Base-by-base conservation (phyloP, 228 moss, liverwort and hornwort genomes). In the Sphagnum fallax region DNA sequence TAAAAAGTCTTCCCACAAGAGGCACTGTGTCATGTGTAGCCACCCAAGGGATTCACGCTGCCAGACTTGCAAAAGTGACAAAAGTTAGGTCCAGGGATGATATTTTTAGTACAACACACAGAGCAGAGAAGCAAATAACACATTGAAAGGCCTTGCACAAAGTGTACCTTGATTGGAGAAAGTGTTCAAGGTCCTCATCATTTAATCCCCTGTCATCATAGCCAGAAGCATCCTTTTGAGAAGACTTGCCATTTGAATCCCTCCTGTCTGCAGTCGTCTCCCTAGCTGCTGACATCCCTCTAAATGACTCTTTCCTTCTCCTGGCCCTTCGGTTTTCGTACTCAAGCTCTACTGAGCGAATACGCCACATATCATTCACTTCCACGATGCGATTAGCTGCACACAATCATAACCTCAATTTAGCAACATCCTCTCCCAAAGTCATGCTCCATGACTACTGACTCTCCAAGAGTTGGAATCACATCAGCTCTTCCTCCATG, bases 331-430 rank as follows among this genome's bases (percentile, higher is more conserved):
- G 77, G 10, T 66, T 69, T 70, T 87, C 87, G 59, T 84, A 71
- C 61, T 90, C 89, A 52, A 98, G 78, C 73, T 98, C 98, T 48
- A 88, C 78, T 13, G 74, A 74, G 65, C 98, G 85, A 63, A 90
- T 91, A 11, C 92, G 85, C 98, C 98, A 98, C 98, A 98, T 98
- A 74, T 93, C 98, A 69, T 98, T 91, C 71, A 93, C 88, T 75
- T 98, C 98, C 14, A 87, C 98, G 16, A 98, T 85, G 69, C 87
- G 91, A 67, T 98, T 93, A 50, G 95, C 95, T 95, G 89, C 69
- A 55, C 63, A 11, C 50, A 63, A 55, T 12, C 12, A 71, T 49
- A 9, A 49, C 6, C 10, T 18, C 49, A 48, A 7, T 15, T 69
- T 59, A 60, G 10, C 52, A 64, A 10, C 5, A 0, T 52, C 51